Base-by-base conservation (phyloP, 2,329 filamentous ascomycete genomes). In the Botryotinia convoluta region DNA sequence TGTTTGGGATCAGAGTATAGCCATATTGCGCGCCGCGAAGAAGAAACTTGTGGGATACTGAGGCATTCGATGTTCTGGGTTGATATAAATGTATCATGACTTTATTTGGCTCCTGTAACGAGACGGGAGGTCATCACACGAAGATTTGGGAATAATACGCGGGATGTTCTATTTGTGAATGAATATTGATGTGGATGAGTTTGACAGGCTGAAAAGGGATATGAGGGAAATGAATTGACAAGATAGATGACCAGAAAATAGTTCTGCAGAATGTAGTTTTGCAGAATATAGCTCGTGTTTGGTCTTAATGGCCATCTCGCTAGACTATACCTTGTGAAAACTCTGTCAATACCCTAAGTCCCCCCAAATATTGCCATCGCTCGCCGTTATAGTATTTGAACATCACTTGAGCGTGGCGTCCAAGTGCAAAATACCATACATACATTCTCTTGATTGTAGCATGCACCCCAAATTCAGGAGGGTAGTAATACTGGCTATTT, bases 1-100 rank as follows among this genome's bases (percentile, higher is more conserved):
- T 22, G 65, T 74, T 22, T 74, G 59, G 59, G 65, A 73, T 14
- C 63, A 74, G 44, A 74, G 73, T 54, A 29, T 74, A 22, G 51
- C 62, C 16, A 29, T 71, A 29, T 67, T 74, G 39, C 45, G 72
- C 48, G 67, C 73, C 1, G 73, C 71, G 20, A 73, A 73, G 37
- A 73, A 70, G 45, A 57, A 68, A 35, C 48, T 73, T 29, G 39
- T 74, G 42, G 73, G 71, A 44, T 73, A 73, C 26, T 74, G 16
- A 69, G 6, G 37, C 20, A 26, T 48, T 42, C 29, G 16, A 32
- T 20, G n/a, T 37, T 42, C 32, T 18, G 20, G 6, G 20, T 37
- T 32, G 10, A 20, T 20, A n/a, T 5, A 5, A 59, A 32, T 6
- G n/a, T 12, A n/a, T 4, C 20, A 26, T 35, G 12, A 12, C 20